phyloP scores from a whole-genome alignment of 768 basidiomycete species.

The Amanita rimosa region DNA sequence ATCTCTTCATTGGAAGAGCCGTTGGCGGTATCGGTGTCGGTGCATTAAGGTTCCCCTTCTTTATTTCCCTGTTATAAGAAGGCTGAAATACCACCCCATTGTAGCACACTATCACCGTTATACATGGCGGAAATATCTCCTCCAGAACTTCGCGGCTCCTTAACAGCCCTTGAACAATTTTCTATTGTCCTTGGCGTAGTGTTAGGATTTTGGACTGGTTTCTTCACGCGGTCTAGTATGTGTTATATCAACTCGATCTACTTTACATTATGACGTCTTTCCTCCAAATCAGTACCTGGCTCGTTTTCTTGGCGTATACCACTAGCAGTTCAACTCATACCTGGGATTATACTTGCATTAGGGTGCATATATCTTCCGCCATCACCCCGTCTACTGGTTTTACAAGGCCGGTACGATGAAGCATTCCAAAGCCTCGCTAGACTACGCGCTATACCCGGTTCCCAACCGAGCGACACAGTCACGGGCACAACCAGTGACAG shows the following conservation, averaged over 20 bases:
- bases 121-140: slow-evolving; percentile 83
- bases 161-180: slow-evolving; percentile 72
- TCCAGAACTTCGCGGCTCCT: slow-evolving; percentile 68
- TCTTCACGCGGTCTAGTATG: slow-evolving; percentile 54
- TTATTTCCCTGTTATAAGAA: no score
- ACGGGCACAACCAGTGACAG: slow-evolving; percentile 31
- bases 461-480: slow-evolving; percentile 26
- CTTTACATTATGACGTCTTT: not conserved
- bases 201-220: slow-evolving; percentile 76
- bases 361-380: slow-evolving; percentile 52
- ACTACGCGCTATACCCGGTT: slow-evolving; percentile 31
- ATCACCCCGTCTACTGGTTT: slow-evolving; percentile 49
- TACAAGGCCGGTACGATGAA: slow-evolving; percentile 43
- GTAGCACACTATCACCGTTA: slow-evolving; percentile 66
- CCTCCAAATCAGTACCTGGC: slow-evolving; percentile 32
- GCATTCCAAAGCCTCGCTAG: slow-evolving; percentile 46
- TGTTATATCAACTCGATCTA: not conserved
- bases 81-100: not conserved
- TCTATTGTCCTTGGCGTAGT: slow-evolving; percentile 77
- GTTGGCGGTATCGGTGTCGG: slow-evolving; percentile 79
- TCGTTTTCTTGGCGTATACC: slow-evolving; percentile 73
- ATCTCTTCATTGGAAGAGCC: slow-evolving; percentile 60
- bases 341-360: slow-evolving; percentile 52
- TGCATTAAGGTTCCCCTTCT: slow-evolving; percentile 38
- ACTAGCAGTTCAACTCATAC: slow-evolving; percentile 58